Evolutionary conservation across 176 grass and related monocot genomes (phyloP).

Genomic region (Elaeis guineensis): DNA sequence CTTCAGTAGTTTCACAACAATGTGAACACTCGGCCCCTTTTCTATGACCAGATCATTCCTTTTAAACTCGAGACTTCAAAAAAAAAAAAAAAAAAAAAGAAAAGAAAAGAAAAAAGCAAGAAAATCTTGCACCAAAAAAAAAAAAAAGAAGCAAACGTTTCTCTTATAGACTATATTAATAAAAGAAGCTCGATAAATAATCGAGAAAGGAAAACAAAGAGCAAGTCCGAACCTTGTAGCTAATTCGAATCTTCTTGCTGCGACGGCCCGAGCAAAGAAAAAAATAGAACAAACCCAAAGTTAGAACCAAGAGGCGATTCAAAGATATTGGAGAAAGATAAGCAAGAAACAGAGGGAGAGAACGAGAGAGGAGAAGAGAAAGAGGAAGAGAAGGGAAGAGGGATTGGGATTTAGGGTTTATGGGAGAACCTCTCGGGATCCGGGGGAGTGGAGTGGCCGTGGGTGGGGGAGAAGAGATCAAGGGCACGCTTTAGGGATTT

Average conservation of each 20-base stretch:
- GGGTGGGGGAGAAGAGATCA: slow-evolving; percentile 71
- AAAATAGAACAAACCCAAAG: not conserved
- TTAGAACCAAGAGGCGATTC: not conserved
- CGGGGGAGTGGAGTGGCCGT: slow-evolving; percentile 27
- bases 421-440: slow-evolving; percentile 49
- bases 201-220: not conserved
- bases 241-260: slow-evolving; percentile 74
- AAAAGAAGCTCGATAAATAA: not conserved
- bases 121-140: too few species aligned
- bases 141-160: too few species aligned
- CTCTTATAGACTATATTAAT: too few species aligned
- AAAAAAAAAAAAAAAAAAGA: too few species aligned
- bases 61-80: too few species aligned
- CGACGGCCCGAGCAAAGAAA: not conserved
- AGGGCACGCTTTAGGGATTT: slow-evolving; percentile 70
- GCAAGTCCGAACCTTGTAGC: slow-evolving; percentile 50
- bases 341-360: not conserved
- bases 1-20: too few species aligned
- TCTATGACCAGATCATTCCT: too few species aligned
- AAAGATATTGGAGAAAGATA: not conserved
- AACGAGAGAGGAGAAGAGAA: too few species aligned
- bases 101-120: too few species aligned
- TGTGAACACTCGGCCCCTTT: too few species aligned
- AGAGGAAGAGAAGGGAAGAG: not conserved
- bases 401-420: slow-evolving; percentile 30